phyloP scores from a whole-genome alignment of 805 yeast species.

The Yamadazyma sp. region DNA sequence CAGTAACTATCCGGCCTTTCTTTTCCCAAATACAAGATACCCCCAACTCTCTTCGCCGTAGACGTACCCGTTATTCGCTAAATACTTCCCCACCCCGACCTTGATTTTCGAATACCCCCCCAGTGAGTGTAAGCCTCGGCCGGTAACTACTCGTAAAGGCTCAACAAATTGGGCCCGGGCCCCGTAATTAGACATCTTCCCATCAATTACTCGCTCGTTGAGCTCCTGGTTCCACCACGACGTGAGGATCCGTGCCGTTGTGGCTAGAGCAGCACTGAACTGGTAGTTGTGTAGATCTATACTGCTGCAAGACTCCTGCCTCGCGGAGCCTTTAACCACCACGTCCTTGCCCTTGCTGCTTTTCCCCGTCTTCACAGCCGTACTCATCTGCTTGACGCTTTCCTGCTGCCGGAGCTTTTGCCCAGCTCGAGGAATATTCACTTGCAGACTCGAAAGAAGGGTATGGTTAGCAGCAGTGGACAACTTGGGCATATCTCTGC shows the following conservation, averaged over 20 bases:
- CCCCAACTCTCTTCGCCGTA: constrained; percentile 45
- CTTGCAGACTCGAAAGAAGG: too few species aligned
- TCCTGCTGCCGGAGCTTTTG: background rate
- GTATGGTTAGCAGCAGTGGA: too few species aligned
- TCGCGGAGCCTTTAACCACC: too few species aligned
- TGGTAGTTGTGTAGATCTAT: constrained; percentile 61
- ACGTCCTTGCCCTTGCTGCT: background rate
- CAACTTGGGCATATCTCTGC: background rate
- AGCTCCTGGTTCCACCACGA: constrained; percentile 68
- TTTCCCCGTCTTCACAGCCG: too few species aligned
- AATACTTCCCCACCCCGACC: constrained; percentile 38
- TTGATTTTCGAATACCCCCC: constrained; percentile 55
- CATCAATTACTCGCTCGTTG: constrained; percentile 37
- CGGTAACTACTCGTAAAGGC: constrained; percentile 56
- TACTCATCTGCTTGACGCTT: too few species aligned
- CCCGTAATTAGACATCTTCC: constrained; percentile 34
- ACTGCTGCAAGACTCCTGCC: constrained; percentile 7
- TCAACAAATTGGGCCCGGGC: constrained; percentile 39
- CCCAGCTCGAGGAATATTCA: constrained; percentile 1
- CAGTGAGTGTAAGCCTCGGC: constrained; percentile 68
- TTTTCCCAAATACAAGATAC: constrained; percentile 21
- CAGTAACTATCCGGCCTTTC: background rate
- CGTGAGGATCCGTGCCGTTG: constrained; percentile 34
- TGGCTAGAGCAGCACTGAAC: constrained; percentile 46
- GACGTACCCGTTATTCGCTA: constrained; percentile 38